Base-by-base conservation (phyloP, 2,329 filamentous ascomycete genomes). In the Colletotrichum paranaense region DNA sequence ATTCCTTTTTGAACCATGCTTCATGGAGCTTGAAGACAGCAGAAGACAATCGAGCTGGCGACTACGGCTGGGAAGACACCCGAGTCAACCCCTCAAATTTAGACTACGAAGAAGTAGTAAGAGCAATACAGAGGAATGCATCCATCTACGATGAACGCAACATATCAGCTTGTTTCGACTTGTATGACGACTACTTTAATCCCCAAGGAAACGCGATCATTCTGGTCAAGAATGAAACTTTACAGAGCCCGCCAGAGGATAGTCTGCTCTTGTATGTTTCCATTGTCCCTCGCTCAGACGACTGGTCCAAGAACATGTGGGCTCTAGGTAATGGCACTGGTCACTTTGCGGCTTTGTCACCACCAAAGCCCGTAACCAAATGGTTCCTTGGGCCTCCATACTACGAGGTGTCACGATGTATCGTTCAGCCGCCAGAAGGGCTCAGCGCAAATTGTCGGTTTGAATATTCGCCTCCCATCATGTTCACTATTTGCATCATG, bases 281-380 rank as follows among this genome's bases (percentile, higher is more conserved):
- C n/a, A 42, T 68, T 14, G 57, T 68, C 4, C 65, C 65, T 35
- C 65, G 65, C 2, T 55, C 28, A 1, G 65, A 68, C 12, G 46
- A 68, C 9, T 68, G 57, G 65, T 42, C 26, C 1, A 68, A 68
- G 30, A 68, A 68, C 57, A 68, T 68, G 57, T 68, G 57, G 57
- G 65, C 65, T 38, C 24, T 68, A 4, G 57, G 65, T 4, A 68
- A 68, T 14, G 57, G 65, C 3, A 68, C 42, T 8, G 57, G 57
- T 8, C 12, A 16, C 16, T 68, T 68, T 8, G 22, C 35, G 4
- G 65, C 65, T n/a, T 26, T 16, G 16, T 62, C 46, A 3, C 65
- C 65, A 8, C 28, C 46, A 5, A 62, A 62, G 4, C 57, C 57
- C 22, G 57, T 68, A 1, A 68, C 57, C 2, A 28, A 28, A 7